phyloP scores from a whole-genome alignment of 164 flowering plant genomes.

The Vitis labrusca region DNA sequence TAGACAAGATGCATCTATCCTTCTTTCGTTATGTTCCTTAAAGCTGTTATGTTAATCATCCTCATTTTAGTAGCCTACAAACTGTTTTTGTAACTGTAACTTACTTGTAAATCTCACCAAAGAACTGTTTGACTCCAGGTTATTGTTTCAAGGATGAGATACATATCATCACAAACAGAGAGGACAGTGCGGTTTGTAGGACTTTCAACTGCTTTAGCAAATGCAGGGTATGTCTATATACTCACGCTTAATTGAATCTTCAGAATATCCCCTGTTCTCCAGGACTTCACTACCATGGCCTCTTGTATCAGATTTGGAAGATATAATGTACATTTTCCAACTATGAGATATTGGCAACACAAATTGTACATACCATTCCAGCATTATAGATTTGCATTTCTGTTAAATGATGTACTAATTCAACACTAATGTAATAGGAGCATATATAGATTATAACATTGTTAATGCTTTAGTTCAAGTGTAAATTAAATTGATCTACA shows the following conservation, averaged over 20 bases:
- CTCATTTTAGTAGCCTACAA: neutral
- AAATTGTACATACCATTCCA: too few relatives aligned
- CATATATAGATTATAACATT: too few relatives aligned
- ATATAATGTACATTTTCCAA: too few relatives aligned
- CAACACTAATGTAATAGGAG: too few relatives aligned
- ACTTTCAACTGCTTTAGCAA: constrained; percentile 96
- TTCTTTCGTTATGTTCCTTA: neutral
- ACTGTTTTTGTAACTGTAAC: neutral
- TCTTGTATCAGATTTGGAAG: neutral
- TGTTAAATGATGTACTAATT: too few relatives aligned
- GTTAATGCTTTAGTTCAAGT: too few relatives aligned
- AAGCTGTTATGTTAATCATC: neutral
- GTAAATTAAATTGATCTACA: too few relatives aligned
- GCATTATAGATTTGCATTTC: too few relatives aligned
- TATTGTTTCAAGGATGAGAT: constrained; percentile 97
- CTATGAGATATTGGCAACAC: too few relatives aligned
- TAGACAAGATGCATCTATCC: neutral
- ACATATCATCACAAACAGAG: constrained; percentile 96
- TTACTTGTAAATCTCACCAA: constrained; percentile 7
- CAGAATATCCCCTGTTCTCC: neutral
- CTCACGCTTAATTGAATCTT: neutral
- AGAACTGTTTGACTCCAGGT: constrained; percentile 53
- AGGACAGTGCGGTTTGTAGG: constrained; percentile 92
- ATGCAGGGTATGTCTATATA: constrained; percentile 74
- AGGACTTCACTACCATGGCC: neutral